Base-by-base conservation (phyloP, 202 grass and related monocot species). In the Panicum hallii region DNA sequence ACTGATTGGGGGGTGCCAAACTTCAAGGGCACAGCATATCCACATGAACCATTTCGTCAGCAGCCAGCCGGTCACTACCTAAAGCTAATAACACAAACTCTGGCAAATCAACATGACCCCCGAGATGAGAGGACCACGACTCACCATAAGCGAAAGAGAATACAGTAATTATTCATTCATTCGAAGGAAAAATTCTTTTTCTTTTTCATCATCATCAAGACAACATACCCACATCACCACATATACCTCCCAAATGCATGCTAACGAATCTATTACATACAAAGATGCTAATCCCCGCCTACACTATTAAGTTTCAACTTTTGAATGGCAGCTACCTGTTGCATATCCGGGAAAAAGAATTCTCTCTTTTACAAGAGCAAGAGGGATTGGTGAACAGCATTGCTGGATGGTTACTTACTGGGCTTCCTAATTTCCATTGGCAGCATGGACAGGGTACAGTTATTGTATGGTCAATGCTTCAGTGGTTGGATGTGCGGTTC, bases 401-500 rank as follows among this genome's bases (percentile, higher is more conserved):
- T 19, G 55, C 7, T 77, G 77, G 71, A 85, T 78, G 73, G 55
- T 77, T 81, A 84, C 30, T 30, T 30, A 62, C 58, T 62, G 60
- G 64, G 64, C 45, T 72, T 77, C 85, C 85, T 78, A 76, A 63
- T 77, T 67, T 58, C 74, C 34, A 32, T 23, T 72, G 49, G 75
- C 28, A 72, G 68, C 71, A 91, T 71, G 56, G 77, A 88, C 82
- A 67, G 64, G 63, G 72, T 66, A 84, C 55, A 84, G 10, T 20
- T 57, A 67, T 19, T 26, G 57, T 78, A 72, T 74, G 81, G 70
- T 86, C 84, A 87, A 79, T 90, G 86, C 81, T 88, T 93, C 49
- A 98, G 81, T 5, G 83, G 80, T 43, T 98, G 90, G 54, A 89
- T 82, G 57, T 88, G 91, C 19, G 82, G 73, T 62, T 95, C 87